A percentile compares a stretch with the other conserved stretches of the same genome.
phyloP scores from a whole-genome alignment of 495 filamentous ascomycete genomes.

The Extremus antarcticus region DNA sequence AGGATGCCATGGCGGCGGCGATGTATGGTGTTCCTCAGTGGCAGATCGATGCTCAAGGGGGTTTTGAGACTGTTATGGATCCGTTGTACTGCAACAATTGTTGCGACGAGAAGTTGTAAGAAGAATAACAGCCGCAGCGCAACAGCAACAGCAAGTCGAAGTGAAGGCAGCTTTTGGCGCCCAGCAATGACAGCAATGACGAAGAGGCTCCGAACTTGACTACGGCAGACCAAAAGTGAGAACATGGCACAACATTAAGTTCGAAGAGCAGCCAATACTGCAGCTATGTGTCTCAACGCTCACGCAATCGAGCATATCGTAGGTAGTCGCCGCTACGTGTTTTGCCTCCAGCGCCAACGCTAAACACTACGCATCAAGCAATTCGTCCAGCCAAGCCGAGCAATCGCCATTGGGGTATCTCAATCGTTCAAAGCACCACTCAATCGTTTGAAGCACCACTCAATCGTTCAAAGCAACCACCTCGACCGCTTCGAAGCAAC shows the following conservation, averaged over 20 bases:
- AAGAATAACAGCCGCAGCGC: too few relatives aligned
- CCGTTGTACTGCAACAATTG: too few relatives aligned
- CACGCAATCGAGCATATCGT: background rate
- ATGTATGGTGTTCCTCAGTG: background rate
- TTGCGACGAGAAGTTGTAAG: too few relatives aligned
- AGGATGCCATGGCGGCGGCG: conserved; percentile 20
- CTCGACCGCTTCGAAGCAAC: background rate
- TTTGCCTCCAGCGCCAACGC: background rate
- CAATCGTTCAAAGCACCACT: too few relatives aligned
- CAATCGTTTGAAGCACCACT: too few relatives aligned
- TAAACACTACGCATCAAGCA: background rate
- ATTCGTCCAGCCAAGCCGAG: background rate
- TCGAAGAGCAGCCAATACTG: background rate
- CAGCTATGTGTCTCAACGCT: background rate
- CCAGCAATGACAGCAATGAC: too few relatives aligned
- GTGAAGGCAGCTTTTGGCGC: too few relatives aligned
- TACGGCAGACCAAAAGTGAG: too few relatives aligned
- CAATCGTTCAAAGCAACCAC: too few relatives aligned
- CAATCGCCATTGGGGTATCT: background rate
- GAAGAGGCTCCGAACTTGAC: too few relatives aligned
- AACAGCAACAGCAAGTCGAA: too few relatives aligned
- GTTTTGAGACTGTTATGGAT: too few relatives aligned
- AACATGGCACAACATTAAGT: background rate
- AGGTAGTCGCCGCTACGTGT: background rate
- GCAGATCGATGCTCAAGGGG: background rate